These are phyloP conservation scores for Blumeria hordei DNA, from an alignment of 2,329 filamentous ascomycete genomes.

Conservation along the genomic window DNA sequence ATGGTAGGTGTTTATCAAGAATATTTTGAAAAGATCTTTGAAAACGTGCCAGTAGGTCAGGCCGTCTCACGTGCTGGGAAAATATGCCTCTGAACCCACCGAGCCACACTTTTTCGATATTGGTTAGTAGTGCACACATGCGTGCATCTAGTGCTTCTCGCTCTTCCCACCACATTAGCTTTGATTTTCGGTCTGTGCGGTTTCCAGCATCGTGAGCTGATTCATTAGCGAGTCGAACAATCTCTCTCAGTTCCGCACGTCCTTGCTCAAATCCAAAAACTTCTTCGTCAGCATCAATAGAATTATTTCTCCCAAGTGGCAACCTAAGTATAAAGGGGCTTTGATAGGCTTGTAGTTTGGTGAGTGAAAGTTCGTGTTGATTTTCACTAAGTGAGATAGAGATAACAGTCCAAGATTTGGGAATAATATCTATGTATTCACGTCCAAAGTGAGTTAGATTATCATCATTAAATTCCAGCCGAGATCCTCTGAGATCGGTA, in stretches of 20 bases:
- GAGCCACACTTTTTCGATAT: conserved; percentile 82
- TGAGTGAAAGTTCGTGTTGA: conserved; percentile 64
- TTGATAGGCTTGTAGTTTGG: conserved; percentile 52
- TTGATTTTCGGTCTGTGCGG: conserved; percentile 48
- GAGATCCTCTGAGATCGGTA: conserved; percentile 19
- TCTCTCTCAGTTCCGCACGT: conserved; percentile 54
- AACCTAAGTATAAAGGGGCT: conserved; percentile 70
- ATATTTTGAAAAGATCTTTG: conserved; percentile 54
- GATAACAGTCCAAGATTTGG: conserved; percentile 58
- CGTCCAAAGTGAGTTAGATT: conserved; percentile 40
- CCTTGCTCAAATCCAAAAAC: conserved; percentile 68
- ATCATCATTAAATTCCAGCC: conserved; percentile 24
- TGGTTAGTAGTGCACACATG: conserved; percentile 53
- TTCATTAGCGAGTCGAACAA: conserved; percentile 59
- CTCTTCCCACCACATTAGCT: conserved; percentile 73
- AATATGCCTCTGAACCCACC: conserved; percentile 92
- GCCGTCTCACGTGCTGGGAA: conserved; percentile 40
- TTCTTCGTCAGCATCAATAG: conserved; percentile 55
- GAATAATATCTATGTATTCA: conserved; percentile 69
- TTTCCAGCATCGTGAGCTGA: conserved; percentile 55
- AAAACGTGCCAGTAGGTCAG: conserved; percentile 47
- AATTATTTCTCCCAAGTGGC: conserved; percentile 61
- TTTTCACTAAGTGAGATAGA: conserved; percentile 68
- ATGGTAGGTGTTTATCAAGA: conserved; percentile 67
- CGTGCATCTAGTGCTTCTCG: conserved; percentile 57